Evolutionary conservation across 2,329 filamentous ascomycete species (phyloP).

Genomic region (Truncatella angustata): DNA sequence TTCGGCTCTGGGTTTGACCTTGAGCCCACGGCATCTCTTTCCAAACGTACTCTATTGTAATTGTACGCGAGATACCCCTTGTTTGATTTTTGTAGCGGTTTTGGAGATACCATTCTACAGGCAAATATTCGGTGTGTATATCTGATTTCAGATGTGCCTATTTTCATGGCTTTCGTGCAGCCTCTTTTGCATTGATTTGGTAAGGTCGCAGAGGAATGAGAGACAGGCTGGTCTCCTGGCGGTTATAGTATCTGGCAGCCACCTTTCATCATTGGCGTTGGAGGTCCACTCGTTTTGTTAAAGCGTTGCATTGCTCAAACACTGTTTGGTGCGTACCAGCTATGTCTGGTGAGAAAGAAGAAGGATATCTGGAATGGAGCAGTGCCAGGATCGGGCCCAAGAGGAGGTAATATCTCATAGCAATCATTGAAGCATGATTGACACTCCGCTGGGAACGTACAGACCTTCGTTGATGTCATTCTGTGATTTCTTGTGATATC

Average conservation of each 20-base stretch:
- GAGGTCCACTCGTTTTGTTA: slow-evolving; percentile 6
- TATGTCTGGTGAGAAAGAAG: background rate
- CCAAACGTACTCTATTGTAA: slow-evolving; percentile 9
- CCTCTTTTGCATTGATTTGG: background rate
- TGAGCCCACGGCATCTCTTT: background rate
- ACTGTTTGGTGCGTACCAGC: background rate
- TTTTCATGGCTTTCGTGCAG: background rate
- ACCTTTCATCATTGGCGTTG: slow-evolving; percentile 4
- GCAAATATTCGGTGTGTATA: slow-evolving; percentile 3
- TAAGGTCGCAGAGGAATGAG: background rate
- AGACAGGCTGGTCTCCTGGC: background rate
- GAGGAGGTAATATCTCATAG: background rate
- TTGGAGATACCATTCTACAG: slow-evolving; percentile 32
- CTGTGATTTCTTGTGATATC: too few species aligned
- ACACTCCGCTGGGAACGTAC: too few species aligned
- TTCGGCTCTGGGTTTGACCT: background rate
- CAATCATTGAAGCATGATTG: too few species aligned
- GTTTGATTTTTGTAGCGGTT: slow-evolving; percentile 23
- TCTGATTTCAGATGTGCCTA: background rate
- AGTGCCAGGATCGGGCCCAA: background rate
- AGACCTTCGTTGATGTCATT: too few species aligned
- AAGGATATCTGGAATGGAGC: background rate
- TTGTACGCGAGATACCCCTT: slow-evolving; percentile 26
- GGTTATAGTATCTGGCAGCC: background rate
- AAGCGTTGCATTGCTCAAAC: background rate